Evolutionary conservation across 1,284 basidiomycete species (phyloP).

Genomic region (Butyriboletus appendiculatus): DNA sequence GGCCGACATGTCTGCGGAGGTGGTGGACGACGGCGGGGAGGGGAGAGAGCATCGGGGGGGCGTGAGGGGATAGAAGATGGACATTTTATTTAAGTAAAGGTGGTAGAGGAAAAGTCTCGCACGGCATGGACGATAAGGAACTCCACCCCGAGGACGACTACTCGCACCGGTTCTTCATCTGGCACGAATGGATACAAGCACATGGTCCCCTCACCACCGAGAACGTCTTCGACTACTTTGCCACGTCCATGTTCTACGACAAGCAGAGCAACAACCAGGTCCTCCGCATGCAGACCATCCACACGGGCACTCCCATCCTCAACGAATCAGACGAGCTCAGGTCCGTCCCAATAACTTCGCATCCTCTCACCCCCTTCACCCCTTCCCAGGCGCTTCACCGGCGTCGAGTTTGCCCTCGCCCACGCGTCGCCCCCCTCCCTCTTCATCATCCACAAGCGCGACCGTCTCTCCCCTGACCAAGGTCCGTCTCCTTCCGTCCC

Average conservation of each 20-base stretch:
- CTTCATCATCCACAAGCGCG: constrained; percentile 86
- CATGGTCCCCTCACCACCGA: constrained; percentile 72
- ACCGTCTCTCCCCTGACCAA: constrained; percentile 77
- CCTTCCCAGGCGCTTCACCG: constrained; percentile 68
- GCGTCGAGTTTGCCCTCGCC: constrained; percentile 81
- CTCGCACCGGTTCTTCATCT: constrained; percentile 79
- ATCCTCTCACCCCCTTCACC: not conserved
- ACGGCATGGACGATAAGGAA: constrained; percentile 64
- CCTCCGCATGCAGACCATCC: constrained; percentile 86
- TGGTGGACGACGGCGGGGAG: no score
- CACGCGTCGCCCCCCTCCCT: constrained; percentile 75
- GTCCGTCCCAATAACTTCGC: constrained; percentile 40
- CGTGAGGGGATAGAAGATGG: no score
- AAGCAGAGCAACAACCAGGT: constrained; percentile 89
- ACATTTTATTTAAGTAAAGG: no score
- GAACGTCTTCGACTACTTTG: constrained; percentile 86
- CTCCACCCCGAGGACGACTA: constrained; percentile 79
- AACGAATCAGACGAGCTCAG: constrained; percentile 82
- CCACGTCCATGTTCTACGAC: constrained; percentile 87
- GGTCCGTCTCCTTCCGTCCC: constrained; percentile 45
- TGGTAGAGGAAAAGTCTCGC: not conserved
- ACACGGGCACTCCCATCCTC: constrained; percentile 65
- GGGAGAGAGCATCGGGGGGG: no score
- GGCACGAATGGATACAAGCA: constrained; percentile 82
- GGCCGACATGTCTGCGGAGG: no score